Evolutionary conservation across 2,329 filamentous ascomycete species (phyloP).

Genomic region (Alternaria panax): DNA sequence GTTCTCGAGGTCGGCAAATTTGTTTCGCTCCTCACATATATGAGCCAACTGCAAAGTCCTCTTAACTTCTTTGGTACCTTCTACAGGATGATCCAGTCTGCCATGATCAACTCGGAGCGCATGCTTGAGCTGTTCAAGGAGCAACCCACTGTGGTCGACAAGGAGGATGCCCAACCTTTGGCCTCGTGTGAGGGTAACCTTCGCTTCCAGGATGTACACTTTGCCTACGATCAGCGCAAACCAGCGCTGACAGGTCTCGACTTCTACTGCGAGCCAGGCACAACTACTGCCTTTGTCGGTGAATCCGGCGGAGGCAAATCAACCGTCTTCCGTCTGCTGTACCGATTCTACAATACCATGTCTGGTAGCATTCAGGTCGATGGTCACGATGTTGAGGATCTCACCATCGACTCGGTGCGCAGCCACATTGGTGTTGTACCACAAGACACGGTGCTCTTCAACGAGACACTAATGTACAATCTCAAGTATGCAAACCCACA

Average conservation of each 20-base stretch:
- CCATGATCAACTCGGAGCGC: slow-evolving; percentile 96
- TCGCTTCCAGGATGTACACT: slow-evolving; percentile 85
- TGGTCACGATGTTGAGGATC: slow-evolving; percentile 79
- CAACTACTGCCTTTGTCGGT: slow-evolving; percentile 93
- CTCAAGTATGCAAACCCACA: slow-evolving; percentile 85
- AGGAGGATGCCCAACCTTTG: slow-evolving; percentile 68
- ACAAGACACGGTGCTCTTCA: slow-evolving; percentile 95
- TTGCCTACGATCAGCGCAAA: slow-evolving; percentile 87
- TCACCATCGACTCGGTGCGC: slow-evolving; percentile 93
- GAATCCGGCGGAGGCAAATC: slow-evolving; percentile 98
- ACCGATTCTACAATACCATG: slow-evolving; percentile 91
- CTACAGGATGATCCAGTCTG: slow-evolving; percentile 93
- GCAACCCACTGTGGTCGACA: slow-evolving; percentile 87
- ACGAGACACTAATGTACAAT: slow-evolving; percentile 95
- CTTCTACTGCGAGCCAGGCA: slow-evolving; percentile 87
- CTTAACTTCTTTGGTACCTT: slow-evolving; percentile 87
- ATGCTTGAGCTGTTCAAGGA: slow-evolving; percentile 97
- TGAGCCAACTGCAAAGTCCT: slow-evolving; percentile 74
- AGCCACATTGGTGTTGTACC: slow-evolving; percentile 93
- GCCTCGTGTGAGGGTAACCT: slow-evolving; percentile 79
- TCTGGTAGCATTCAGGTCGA: slow-evolving; percentile 85
- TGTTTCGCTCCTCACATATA: slow-evolving; percentile 75
- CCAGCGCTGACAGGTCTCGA: slow-evolving; percentile 82
- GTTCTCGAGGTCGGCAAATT: slow-evolving; percentile 71
- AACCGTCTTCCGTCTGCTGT: slow-evolving; percentile 92